These are phyloP conservation scores for Verruconis gallopava DNA, from an alignment of 2,329 filamentous ascomycete species.

Conservation along the genomic window DNA sequence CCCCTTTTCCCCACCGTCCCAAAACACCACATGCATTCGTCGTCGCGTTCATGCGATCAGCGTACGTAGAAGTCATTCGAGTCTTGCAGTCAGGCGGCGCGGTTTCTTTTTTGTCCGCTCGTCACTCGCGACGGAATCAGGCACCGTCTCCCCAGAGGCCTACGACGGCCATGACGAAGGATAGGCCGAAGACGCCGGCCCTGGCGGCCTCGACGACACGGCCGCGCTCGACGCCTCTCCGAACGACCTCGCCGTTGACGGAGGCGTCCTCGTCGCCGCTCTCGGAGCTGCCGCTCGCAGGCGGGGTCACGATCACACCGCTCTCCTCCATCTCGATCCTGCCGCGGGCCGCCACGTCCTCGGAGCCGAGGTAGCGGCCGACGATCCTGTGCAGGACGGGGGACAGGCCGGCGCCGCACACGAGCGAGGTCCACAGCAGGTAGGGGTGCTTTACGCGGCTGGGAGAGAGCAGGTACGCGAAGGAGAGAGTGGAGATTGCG, in stretches of 20 bases:
- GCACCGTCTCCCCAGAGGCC: slow-evolving; percentile 35
- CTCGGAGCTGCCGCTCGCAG: slow-evolving; percentile 17
- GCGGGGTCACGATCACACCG: slow-evolving; percentile 10
- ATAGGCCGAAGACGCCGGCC: slow-evolving; percentile 28
- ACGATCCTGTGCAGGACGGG: slow-evolving; percentile 5
- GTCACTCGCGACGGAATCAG: no score
- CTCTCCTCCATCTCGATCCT: slow-evolving; percentile 12
- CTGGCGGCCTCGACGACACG: slow-evolving; percentile 30
- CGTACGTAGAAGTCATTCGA: no score
- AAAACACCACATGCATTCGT: no score
- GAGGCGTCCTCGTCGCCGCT: slow-evolving; percentile 19
- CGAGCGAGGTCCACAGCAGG: slow-evolving; percentile 68
- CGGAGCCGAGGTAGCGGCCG: slow-evolving; percentile 10
- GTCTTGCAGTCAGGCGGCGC: no score
- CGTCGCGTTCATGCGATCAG: no score
- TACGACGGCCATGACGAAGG: slow-evolving; percentile 34
- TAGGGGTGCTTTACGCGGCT: slow-evolving; percentile 71
- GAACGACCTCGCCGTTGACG: slow-evolving; percentile 38
- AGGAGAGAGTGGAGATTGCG: slow-evolving; percentile 57
- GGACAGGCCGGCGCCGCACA: slow-evolving; percentile 39
- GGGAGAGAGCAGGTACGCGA: slow-evolving; percentile 68
- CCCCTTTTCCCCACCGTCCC: no score
- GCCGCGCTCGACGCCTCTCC: slow-evolving; percentile 30
- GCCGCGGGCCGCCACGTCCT: slow-evolving; percentile 15
- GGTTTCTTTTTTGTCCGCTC: no score